A percentile compares a stretch with the other conserved stretches of the same genome.
These are phyloP conservation scores for Dactylellina parvicollis DNA, from an alignment of 2,329 filamentous ascomycete genomes.

Conservation along the genomic window DNA sequence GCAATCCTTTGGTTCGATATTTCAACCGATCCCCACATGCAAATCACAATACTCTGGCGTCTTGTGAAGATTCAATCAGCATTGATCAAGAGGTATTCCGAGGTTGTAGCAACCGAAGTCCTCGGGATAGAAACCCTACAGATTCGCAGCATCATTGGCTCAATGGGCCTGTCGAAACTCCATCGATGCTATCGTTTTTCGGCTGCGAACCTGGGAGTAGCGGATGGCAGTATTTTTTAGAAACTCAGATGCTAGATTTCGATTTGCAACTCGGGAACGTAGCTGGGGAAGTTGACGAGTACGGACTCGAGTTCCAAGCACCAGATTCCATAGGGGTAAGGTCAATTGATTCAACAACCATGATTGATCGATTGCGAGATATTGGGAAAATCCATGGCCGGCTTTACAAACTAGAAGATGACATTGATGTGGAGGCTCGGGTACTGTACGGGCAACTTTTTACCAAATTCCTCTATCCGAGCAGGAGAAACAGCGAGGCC, in stretches of 20 bases:
- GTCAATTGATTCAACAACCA: conserved; percentile 46
- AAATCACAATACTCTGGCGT: background rate
- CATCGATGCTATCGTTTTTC: conserved; percentile 56
- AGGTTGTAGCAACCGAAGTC: conserved; percentile 21
- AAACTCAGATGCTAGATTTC: conserved; percentile 55
- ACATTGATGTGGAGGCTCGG: conserved; percentile 31
- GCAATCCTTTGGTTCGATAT: conserved; percentile 20
- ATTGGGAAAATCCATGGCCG: conserved; percentile 37
- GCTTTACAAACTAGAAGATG: conserved; percentile 14
- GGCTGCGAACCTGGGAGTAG: conserved; percentile 56
- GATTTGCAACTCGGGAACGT: conserved; percentile 52
- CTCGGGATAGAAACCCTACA: background rate
- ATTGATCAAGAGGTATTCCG: conserved; percentile 37
- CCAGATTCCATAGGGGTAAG: conserved; percentile 46
- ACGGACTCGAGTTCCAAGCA: conserved; percentile 48
- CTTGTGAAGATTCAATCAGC: conserved; percentile 14
- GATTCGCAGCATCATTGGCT: conserved; percentile 44
- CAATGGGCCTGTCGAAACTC: conserved; percentile 52
- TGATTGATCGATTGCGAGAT: conserved; percentile 42
- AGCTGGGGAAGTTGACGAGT: conserved; percentile 54
- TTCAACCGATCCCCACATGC: background rate
- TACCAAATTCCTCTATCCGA: conserved; percentile 62
- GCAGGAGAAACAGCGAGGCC: conserved; percentile 64
- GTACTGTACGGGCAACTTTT: conserved; percentile 62
- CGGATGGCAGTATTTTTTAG: conserved; percentile 58